A percentile compares a stretch with the other conserved stretches of the same genome.
Conservation (phyloP, 2,329 filamentous ascomycete species). For the Fusarium bulbicola region DNA sequence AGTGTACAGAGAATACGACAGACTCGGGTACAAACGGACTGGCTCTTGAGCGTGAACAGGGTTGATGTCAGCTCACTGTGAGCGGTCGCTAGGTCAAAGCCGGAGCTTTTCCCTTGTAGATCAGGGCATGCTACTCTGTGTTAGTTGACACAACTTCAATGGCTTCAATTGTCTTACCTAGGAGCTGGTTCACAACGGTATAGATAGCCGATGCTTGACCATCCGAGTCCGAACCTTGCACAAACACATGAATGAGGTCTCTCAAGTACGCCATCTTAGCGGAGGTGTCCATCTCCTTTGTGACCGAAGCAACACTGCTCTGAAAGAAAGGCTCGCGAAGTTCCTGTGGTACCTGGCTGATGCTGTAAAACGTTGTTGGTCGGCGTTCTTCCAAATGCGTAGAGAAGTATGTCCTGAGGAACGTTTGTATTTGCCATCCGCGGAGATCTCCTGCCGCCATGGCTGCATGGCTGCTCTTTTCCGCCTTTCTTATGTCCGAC, state of each 20-base stretch:
- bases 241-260: slow-evolving; percentile 48
- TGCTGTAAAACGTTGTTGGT: slow-evolving; percentile 46
- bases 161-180: slow-evolving; percentile 43
- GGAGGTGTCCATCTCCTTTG: slow-evolving; percentile 44
- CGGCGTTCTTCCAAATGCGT: slow-evolving; percentile 45
- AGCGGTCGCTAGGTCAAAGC: slow-evolving; percentile 51
- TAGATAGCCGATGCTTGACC: slow-evolving; percentile 57
- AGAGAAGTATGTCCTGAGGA: slow-evolving; percentile 52
- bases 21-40: slow-evolving; percentile 49
- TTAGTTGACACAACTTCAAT: slow-evolving; percentile 6
- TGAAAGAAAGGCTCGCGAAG: slow-evolving; percentile 47
- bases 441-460: slow-evolving; percentile 49
- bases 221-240: slow-evolving; percentile 44
- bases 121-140: slow-evolving; percentile 44
- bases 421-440: slow-evolving; percentile 58
- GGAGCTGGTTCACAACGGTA: slow-evolving; percentile 52
- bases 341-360: slow-evolving; percentile 42
- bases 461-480: slow-evolving; percentile 46
- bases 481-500: slow-evolving; percentile 48
- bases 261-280: slow-evolving; percentile 52
- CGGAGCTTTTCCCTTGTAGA: slow-evolving; percentile 38
- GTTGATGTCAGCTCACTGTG: slow-evolving; percentile 53
- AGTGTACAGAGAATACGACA: slow-evolving; percentile 56
- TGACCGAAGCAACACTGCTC: slow-evolving; percentile 46
- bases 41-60: slow-evolving; percentile 44